Evolutionary conservation across 2,329 filamentous ascomycete species (phyloP), one percentile per base, ranked within the genome.

Genomic region (Neonectria punicea): DNA sequence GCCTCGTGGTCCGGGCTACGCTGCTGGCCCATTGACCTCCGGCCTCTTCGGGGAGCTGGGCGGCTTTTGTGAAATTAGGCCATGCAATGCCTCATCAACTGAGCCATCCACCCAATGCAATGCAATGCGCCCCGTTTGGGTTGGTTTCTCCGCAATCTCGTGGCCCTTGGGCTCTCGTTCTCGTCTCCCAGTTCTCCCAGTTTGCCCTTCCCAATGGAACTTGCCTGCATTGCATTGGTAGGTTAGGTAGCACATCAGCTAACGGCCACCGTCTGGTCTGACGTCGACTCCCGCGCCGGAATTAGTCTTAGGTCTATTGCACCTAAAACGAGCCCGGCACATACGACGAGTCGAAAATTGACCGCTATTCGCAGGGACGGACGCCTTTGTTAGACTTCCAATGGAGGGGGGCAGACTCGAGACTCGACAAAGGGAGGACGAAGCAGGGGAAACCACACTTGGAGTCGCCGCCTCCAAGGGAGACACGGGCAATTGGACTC

Each of bases 21-120:
- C 36, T 39, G 36, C 30, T 30, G 25, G 34, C 14, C 34, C 41
- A 47, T 43, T 20, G 39, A 32, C 47, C 30, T 36, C 53, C 44
- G 36, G 51, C 34, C 44, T 43, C 54, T 44, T 53, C 51, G 56
- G 22, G 53, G 53, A 51, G 47, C 53, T 56, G 53, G 43, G 46
- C 59, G 30, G 39, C 36, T 39, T 62, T 57, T 53, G 53, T 56
- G 59, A 62, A 57, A 62, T 62, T 62, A 57, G 20, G 50, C 53
- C 46, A 57, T 51, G 55, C 54, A 62, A 57, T 62, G 60, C 53
- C 55, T 56, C 18, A 50, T 50, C 53, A 54, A 25, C 43, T 34
- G n/a, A 22, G 44, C 44, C 44, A 47, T 25, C 44, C 20, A 22
- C 44, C 43, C 39, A 46, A 47, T 39, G 41, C 41, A 28, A 47